Evolutionary conservation across 176 grass and related monocot species (phyloP).

Genomic region (Saccharum spontaneum): DNA sequence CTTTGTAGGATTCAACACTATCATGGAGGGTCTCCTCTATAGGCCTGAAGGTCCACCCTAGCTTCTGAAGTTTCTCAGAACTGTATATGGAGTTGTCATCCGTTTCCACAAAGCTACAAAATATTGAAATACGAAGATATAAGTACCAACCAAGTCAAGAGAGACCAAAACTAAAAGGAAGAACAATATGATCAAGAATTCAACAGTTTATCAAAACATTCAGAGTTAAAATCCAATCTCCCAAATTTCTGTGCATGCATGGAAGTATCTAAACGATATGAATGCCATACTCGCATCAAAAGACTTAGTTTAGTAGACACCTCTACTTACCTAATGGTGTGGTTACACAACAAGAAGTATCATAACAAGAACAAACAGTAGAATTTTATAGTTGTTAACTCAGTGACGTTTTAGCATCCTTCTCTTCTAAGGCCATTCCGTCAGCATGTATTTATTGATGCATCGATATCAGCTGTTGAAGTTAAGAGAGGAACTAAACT

Average conservation of each 20-base stretch:
- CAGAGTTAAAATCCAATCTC: not conserved
- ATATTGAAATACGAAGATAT: not conserved
- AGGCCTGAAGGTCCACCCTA: constrained; percentile 53
- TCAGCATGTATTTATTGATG: not conserved
- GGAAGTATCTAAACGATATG: not conserved
- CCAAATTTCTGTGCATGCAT: not conserved
- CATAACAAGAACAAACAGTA: not conserved
- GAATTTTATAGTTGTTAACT: not conserved
- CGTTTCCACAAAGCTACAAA: constrained; percentile 41
- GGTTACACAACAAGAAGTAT: not conserved
- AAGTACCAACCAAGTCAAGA: not conserved
- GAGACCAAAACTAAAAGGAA: not conserved
- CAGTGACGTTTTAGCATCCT: not conserved
- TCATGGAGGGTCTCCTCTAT: constrained; percentile 39
- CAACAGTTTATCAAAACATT: not conserved
- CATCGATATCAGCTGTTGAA: not conserved
- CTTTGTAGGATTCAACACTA: constrained; percentile 47
- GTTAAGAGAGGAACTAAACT: not conserved
- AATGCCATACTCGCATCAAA: not conserved
- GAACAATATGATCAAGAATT: not conserved
- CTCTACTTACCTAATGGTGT: not conserved
- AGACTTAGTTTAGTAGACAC: not conserved
- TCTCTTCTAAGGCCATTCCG: not conserved
- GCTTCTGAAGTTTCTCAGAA: constrained; percentile 40
- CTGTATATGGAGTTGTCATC: not conserved